phyloP scores from a whole-genome alignment of 371 early-diverging fungal species.

The Sporodiniella umbellata region DNA sequence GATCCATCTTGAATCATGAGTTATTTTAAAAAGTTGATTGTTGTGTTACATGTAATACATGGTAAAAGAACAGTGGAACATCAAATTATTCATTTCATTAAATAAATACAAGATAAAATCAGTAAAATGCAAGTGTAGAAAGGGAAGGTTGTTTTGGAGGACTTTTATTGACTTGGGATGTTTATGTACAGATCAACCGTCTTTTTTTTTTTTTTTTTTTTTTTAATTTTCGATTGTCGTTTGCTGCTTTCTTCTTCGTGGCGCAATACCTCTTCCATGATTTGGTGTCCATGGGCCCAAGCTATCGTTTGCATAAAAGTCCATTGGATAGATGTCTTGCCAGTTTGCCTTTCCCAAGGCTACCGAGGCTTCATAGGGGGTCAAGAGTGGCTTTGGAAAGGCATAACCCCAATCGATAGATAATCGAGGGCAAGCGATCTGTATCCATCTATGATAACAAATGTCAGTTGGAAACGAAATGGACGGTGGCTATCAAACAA shows the following conservation, averaged over 20 bases:
- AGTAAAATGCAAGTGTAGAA: background rate
- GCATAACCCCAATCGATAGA: conserved; percentile 99
- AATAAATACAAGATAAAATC: background rate
- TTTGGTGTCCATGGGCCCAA: conserved; percentile 96
- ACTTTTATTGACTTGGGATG: too few species aligned
- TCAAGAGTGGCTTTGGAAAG: conserved; percentile 91
- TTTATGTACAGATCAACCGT: too few species aligned
- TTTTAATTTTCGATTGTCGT: too few species aligned
- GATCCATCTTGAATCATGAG: background rate
- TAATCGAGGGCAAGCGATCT: conserved; percentile 97
- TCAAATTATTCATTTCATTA: background rate
- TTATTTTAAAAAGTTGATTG: background rate
- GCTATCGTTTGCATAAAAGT: conserved; percentile 92
- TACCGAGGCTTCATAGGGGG: conserved; percentile 96
- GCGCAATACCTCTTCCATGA: conserved; percentile 55
- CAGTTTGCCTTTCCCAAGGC: conserved; percentile 74
- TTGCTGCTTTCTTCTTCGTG: conserved; percentile 8
- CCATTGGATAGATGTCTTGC: conserved; percentile 94
- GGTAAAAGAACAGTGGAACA: background rate
- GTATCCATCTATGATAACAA: conserved; percentile 96
- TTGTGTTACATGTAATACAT: background rate
- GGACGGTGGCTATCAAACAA: too few species aligned
- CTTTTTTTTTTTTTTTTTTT: too few species aligned
- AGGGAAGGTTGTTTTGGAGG: background rate
- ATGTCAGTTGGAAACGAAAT: too few species aligned